Base-by-base conservation (phyloP, 345 rosid species). In the Linum usitatissimum region DNA sequence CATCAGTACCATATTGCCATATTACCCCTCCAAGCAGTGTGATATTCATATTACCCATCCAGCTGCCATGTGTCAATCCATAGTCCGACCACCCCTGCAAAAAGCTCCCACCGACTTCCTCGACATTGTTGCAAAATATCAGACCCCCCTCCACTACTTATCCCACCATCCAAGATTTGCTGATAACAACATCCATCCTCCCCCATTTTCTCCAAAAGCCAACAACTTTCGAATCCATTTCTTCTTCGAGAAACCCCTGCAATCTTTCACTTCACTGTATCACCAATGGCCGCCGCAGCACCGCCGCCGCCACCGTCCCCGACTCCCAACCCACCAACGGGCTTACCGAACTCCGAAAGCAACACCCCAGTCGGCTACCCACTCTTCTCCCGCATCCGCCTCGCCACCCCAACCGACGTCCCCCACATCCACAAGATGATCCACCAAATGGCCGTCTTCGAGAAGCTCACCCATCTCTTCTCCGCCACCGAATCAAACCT, bases 371-470 rank as follows among this genome's bases (percentile, higher is more conserved):
- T 68, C 13, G 84, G 84, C 51, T 45, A 76, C 75, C 82, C 98
- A 0, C 30, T 87, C 21, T 92, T 89, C 83, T 66, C 85, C 67
- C 79, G 99, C 9, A 83, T 93, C 84, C 94, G 99, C 28, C 91
- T 93, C 30, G 97, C 94, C 6, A 74, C 87, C 0, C 88, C 86
- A 0, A 21, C 73, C 14, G 97, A 93, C 70, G 84, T 84, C 58
- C 94, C 94, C 55, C 80, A 73, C 84, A 81, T 93, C 75, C 88
- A 84, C 90, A 90, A 86, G 55, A 83, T 87, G 17, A 93, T 87
- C 72, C 78, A 84, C 79, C 97, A 82, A 36, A 80, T 93, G 97
- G 97, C 97, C 18, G 86, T 86, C 61, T 93, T 87, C 71, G 96
- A 93, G 62, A 77, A 73, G 5, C 91, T 93, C 5, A 62, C 86